These are phyloP conservation scores for Zygotorulaspora mrakii DNA, from an alignment of 1,139 yeast genomes.

Conservation along the genomic window DNA sequence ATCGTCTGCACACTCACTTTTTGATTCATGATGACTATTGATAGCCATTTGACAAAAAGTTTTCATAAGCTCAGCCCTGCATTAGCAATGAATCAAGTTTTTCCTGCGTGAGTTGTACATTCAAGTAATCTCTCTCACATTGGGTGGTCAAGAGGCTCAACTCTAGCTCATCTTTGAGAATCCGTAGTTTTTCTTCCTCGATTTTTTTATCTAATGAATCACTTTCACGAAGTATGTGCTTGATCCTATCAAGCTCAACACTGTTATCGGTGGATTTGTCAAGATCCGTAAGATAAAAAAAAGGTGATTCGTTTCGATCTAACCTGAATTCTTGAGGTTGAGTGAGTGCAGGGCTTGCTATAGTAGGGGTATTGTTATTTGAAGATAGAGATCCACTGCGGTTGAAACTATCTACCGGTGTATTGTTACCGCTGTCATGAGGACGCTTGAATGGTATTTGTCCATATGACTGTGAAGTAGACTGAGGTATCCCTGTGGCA, in stretches of 20 bases:
- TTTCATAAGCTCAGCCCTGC: constrained; percentile 13
- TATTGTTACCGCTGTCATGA: constrained; percentile 12
- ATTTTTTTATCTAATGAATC: constrained; percentile 24
- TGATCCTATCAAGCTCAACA: constrained; percentile 17
- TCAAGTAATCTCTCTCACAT: constrained; percentile 30
- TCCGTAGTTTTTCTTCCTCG: constrained; percentile 20
- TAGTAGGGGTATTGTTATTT: constrained; percentile 1
- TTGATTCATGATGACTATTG: too few relatives aligned
- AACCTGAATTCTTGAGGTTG: constrained; percentile 10
- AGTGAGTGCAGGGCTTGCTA: constrained; percentile 3
- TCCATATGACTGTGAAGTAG: constrained; percentile 2
- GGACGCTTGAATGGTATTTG: constrained; percentile 2
- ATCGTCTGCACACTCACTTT: too few relatives aligned
- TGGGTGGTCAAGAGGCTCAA: constrained; percentile 27
- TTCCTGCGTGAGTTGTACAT: constrained; percentile 28
- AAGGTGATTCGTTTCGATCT: constrained; percentile 22
- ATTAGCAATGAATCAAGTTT: constrained; percentile 23
- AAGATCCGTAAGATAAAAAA: constrained; percentile 23
- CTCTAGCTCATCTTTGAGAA: constrained; percentile 27
- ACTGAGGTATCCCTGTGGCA: not conserved
- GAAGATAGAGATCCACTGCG: constrained; percentile 5
- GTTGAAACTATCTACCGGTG: constrained; percentile 10
- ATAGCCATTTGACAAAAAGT: too few relatives aligned
- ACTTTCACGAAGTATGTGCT: constrained; percentile 20
- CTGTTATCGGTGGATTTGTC: constrained; percentile 20